Evolutionary conservation across 495 filamentous ascomycete species (phyloP).

Genomic region (Penicillium soppii): DNA sequence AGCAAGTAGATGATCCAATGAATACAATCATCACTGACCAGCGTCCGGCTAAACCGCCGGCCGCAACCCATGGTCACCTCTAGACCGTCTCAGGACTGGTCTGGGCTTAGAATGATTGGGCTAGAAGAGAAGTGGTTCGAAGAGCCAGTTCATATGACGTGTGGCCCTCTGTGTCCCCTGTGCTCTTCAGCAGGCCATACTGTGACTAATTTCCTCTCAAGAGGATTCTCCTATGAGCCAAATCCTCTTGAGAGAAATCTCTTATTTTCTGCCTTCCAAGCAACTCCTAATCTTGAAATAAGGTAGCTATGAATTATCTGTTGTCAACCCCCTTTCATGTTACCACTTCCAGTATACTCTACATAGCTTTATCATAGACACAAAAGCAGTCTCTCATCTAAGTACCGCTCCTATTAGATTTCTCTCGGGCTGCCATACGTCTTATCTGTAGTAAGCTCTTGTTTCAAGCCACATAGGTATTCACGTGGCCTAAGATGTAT

Average conservation of each 20-base stretch:
- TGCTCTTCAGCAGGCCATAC: constrained; percentile 1
- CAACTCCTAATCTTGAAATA: background rate
- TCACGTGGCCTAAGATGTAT: constrained; percentile 18
- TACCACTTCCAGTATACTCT: background rate
- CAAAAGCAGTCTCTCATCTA: constrained; percentile 1
- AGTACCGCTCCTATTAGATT: constrained; percentile 4
- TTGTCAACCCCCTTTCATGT: background rate
- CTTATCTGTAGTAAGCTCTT: constrained; percentile 5
- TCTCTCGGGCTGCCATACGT: background rate
- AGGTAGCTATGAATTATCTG: background rate
- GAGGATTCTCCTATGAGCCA: constrained; percentile 1
- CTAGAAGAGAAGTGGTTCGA: background rate
- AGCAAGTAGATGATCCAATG: background rate
- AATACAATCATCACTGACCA: no score
- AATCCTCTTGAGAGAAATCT: constrained; percentile 1
- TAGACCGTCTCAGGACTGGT: background rate
- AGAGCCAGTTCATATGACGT: background rate
- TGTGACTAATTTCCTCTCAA: constrained; percentile 5
- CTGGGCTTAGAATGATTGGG: background rate
- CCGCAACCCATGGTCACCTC: background rate
- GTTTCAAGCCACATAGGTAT: constrained; percentile 3
- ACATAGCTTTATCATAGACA: constrained; percentile 3
- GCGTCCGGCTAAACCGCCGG: background rate
- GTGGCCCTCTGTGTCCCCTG: constrained; percentile 1
- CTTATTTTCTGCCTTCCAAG: constrained; percentile 1